Evolutionary conservation across 2,329 filamentous ascomycete genomes (phyloP), one percentile per base, ranked within the genome.

Genomic region (Pseudofabraea citricarpa): DNA sequence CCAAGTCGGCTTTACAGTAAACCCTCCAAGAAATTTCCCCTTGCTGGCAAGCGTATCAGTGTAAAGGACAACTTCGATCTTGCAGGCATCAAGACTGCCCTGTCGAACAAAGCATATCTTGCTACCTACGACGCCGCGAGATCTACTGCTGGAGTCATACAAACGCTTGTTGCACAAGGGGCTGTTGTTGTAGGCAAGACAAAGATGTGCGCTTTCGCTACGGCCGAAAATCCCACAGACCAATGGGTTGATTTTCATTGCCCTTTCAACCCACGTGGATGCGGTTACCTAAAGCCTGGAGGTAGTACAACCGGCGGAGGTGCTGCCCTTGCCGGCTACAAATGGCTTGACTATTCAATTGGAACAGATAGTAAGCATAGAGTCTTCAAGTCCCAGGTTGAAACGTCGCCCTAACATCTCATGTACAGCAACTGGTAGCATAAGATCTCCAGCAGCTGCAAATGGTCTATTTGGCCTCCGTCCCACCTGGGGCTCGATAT

Each of bases 11-110:
- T 27, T 13, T 27, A 27, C 24, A 27, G 24, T 27, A 27, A 27
- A 13, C 13, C 24, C 8, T 8, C 8, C 24, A 27, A 27, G 24
- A 27, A 27, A 27, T 8, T 8, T 7, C 78, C 78, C 1, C 64
- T 83, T 0, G 74, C 76, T 3, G 79, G 79, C 10, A 69, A 79
- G 7, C 70, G 79, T 8, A 60, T 83, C 1, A 78, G 71, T 1
- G 68, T 82, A 42, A 83, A 83, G 58, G 79, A 83, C 47, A 75
- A 80, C 36, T 79, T 70, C 54, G 66, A 77, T 47, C 57, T 81
- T 31, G 66, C 69, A 19, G 80, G 79, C 2, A 59, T 80, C 0
- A 66, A 65, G 7, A 80, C 75, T 0, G 69, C 69, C 1, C 65
- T 74, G 22, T 79, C 78, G 0, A 81, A 77, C 41, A 64, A 73